Percentiles rank a stretch among this genome's conserved stretches.
Conservation (phyloP, 1,284 basidiomycete species). For the Tremellales sp. region DNA sequence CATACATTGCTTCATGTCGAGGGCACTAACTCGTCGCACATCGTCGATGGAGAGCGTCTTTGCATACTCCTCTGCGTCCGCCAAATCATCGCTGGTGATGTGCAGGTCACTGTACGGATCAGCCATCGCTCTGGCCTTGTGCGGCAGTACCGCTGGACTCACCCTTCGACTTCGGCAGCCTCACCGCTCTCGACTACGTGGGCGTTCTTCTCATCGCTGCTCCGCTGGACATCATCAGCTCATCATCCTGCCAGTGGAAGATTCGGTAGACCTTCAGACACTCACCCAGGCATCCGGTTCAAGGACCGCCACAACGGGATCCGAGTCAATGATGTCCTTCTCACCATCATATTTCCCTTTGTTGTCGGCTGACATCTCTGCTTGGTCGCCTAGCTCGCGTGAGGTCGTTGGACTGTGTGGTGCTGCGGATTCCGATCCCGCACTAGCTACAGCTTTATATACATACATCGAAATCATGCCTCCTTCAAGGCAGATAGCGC, state of each 20-base stretch:
- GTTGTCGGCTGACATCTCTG: neutral
- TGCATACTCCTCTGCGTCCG: conserved; percentile 16
- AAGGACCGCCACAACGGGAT: neutral
- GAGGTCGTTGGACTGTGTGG: neutral
- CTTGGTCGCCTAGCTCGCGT: neutral
- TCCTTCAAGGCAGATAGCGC: too few species aligned
- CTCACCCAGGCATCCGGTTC: neutral
- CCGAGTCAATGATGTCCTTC: neutral
- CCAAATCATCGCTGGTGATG: conserved; percentile 20
- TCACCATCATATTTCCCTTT: neutral
- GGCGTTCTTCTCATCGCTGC: neutral
- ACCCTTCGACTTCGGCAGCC: too few species aligned
- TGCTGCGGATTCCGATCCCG: too few species aligned
- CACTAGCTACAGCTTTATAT: too few species aligned
- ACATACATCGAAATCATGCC: too few species aligned
- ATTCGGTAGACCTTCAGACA: neutral
- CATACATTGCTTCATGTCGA: neutral
- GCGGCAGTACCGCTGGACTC: too few species aligned
- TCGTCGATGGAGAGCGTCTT: conserved; percentile 17
- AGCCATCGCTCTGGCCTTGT: too few species aligned
- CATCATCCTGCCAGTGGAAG: neutral
- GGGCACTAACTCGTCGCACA: conserved; percentile 10
- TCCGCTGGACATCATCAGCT: neutral
- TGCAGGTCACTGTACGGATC: conserved; percentile 12
- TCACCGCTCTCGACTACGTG: too few species aligned